phyloP scores from a whole-genome alignment of 192 early-diverging fungal genomes.

The Piromyces finnis region DNA sequence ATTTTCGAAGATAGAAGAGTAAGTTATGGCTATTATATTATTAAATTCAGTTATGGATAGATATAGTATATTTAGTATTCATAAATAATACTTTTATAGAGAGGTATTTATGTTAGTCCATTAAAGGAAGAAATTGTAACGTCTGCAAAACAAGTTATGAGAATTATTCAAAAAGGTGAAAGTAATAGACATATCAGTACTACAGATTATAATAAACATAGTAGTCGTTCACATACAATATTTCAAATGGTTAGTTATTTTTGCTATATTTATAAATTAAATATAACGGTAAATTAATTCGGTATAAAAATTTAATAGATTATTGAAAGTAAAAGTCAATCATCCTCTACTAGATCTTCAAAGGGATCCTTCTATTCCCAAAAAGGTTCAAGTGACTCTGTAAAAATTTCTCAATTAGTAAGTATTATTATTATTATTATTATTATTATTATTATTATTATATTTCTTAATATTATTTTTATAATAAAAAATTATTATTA shows the following conservation, averaged over 20 bases:
- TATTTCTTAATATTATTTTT: neutral
- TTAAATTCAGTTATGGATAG: too few relatives aligned
- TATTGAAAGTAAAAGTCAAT: constrained; percentile 61
- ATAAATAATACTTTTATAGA: too few relatives aligned
- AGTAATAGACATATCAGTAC: constrained; percentile 69
- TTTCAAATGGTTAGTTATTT: constrained; percentile 57
- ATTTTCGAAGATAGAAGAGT: constrained; percentile 64
- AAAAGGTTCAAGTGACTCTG: neutral
- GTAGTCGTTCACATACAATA: constrained; percentile 85
- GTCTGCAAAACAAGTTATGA: constrained; percentile 47
- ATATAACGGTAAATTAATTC: too few relatives aligned
- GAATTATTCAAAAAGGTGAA: constrained; percentile 59
- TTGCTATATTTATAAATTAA: too few relatives aligned
- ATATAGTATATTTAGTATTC: too few relatives aligned
- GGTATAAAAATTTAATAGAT: constrained; percentile 16
- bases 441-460: neutral
- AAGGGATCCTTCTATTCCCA: constrained; percentile 7
- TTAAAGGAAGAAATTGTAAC: constrained; percentile 61
- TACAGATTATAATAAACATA: constrained; percentile 85
- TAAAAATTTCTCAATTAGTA: neutral
- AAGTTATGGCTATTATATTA: too few relatives aligned
- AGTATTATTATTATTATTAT: neutral
- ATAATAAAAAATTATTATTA: constrained; percentile 2
- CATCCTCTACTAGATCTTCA: constrained; percentile 1
- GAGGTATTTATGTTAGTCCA: constrained; percentile 54